Conservation (phyloP, 208 protist genomes). For the Angomonas deanei region DNA sequence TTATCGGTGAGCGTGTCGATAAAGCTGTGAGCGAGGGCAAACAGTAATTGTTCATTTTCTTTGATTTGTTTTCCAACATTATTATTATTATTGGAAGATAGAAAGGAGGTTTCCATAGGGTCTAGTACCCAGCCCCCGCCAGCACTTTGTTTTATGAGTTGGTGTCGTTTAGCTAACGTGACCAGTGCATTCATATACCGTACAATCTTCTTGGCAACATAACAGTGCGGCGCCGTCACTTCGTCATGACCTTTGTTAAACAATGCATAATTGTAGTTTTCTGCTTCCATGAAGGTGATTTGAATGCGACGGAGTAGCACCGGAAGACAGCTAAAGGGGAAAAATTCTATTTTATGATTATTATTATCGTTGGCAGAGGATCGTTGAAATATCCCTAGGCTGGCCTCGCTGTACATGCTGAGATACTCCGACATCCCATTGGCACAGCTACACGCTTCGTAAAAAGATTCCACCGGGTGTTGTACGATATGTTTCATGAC, state of each 20-base stretch:
- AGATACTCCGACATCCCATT: neutral
- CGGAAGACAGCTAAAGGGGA: conserved; percentile 56
- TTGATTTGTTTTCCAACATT: neutral
- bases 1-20: neutral
- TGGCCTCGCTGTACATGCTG: neutral
- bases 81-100: neutral
- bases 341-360: neutral
- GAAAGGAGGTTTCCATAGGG: neutral
- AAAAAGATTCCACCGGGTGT: neutral
- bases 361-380: neutral
- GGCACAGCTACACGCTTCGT: neutral
- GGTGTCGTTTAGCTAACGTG: too few species aligned
- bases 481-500: neutral
- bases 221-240: too few species aligned
- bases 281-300: conserved; percentile 57
- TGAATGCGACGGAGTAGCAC: conserved; percentile 50
- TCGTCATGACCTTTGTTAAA: too few species aligned
- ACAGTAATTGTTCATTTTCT: neutral
- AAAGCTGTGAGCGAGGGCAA: neutral
- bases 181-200: too few species aligned
- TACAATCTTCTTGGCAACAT: too few species aligned
- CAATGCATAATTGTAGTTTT: neutral
- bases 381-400: neutral
- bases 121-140: neutral
- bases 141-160: too few species aligned